Evolutionary conservation across 2,329 filamentous ascomycete species (phyloP).

Genomic region (Bipolaris victoriae): DNA sequence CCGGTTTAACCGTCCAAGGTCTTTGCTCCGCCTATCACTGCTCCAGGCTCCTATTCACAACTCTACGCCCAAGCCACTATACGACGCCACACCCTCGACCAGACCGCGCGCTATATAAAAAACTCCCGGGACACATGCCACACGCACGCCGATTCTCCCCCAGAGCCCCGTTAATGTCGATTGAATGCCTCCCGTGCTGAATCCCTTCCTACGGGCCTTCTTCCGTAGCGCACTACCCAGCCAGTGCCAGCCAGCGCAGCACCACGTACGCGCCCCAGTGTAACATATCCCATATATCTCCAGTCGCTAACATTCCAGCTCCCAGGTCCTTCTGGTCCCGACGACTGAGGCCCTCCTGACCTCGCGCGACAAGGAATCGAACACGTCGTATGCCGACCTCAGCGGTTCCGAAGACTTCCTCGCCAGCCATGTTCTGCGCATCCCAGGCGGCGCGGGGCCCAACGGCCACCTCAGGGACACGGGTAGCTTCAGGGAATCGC

Average conservation of each 20-base stretch:
- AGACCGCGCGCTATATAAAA: constrained; percentile 25
- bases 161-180: constrained; percentile 45
- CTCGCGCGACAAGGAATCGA: constrained; percentile 85
- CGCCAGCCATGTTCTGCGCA: constrained; percentile 91
- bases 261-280: constrained; percentile 66
- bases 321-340: constrained; percentile 82
- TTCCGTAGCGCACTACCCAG: constrained; percentile 92
- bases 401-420: constrained; percentile 92
- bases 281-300: neutral
- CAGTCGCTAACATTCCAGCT: constrained; percentile 9
- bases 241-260: constrained; percentile 89
- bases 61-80: constrained; percentile 7
- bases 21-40: constrained; percentile 21
- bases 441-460: constrained; percentile 63
- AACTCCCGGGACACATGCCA: constrained; percentile 39
- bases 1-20: constrained; percentile 11
- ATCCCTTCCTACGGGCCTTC: constrained; percentile 98
- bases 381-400: constrained; percentile 76
- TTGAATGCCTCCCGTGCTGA: constrained; percentile 93
- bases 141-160: constrained; percentile 23
- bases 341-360: constrained; percentile 90
- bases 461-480: constrained; percentile 58
- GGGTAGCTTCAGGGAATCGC: constrained; percentile 73
- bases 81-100: constrained; percentile 10
- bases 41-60: constrained; percentile 36